phyloP scores from a whole-genome alignment of 2,329 filamentous ascomycete genomes.

The Davidsoniella virescens region DNA sequence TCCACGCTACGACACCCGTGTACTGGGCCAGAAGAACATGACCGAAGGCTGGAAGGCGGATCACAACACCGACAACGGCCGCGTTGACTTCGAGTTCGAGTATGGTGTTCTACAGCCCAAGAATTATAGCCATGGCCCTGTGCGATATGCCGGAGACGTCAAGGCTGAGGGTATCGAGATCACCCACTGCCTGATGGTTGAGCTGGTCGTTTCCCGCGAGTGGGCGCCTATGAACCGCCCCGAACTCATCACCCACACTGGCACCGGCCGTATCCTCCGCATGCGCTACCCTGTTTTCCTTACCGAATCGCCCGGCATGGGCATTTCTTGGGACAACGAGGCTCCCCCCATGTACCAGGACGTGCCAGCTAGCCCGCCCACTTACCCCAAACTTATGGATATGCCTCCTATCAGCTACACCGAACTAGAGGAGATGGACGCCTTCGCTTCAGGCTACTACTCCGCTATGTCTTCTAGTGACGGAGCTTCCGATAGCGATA shows the following conservation, averaged over 20 bases:
- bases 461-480: neutral
- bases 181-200: slow-evolving; percentile 71
- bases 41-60: slow-evolving; percentile 80
- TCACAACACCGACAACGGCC: slow-evolving; percentile 35
- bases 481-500: neutral
- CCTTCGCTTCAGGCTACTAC: neutral
- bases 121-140: slow-evolving; percentile 7
- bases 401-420: slow-evolving; percentile 10
- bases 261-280: slow-evolving; percentile 74
- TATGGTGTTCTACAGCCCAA: slow-evolving; percentile 40
- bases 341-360: slow-evolving; percentile 87
- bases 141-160: slow-evolving; percentile 59
- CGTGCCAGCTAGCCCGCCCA: slow-evolving; percentile 71
- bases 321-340: slow-evolving; percentile 95
- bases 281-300: slow-evolving; percentile 79
- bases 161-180: slow-evolving; percentile 62
- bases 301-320: slow-evolving; percentile 70
- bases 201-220: slow-evolving; percentile 89
- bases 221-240: slow-evolving; percentile 57
- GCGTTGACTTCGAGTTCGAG: slow-evolving; percentile 50
- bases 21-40: slow-evolving; percentile 66
- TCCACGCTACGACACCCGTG: slow-evolving; percentile 56
- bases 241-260: slow-evolving; percentile 62
- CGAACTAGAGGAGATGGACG: slow-evolving; percentile 8
- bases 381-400: slow-evolving; percentile 29